Percentiles rank a stretch among this genome's conserved stretches.
phyloP scores from a whole-genome alignment of 164 flowering plant genomes.

The Tetracentron sinense region DNA sequence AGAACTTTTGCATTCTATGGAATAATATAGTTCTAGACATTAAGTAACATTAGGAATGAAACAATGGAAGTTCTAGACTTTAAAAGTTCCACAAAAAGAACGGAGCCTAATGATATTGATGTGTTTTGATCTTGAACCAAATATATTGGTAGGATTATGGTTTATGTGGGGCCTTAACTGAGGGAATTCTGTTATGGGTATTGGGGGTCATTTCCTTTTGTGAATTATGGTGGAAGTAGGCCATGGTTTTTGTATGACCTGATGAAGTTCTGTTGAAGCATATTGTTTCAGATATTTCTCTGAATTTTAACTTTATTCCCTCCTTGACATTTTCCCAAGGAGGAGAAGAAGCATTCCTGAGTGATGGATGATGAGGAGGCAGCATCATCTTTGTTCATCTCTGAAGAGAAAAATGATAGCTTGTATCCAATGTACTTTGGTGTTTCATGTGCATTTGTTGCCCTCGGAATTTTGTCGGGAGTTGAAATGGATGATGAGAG shows the following conservation, averaged over 20 bases:
- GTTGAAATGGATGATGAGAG: conserved; percentile 30
- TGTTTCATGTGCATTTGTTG: conserved; percentile 76
- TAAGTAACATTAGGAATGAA: too few relatives aligned
- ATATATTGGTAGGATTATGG: not conserved
- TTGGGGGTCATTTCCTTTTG: conserved; percentile 1
- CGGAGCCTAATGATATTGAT: conserved; percentile 14
- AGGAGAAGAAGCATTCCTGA: conserved; percentile 14
- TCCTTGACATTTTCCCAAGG: conserved; percentile 8
- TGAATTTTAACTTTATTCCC: conserved; percentile 1
- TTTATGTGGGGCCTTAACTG: too few relatives aligned
- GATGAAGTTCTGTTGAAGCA: not conserved
- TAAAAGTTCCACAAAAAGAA: too few relatives aligned
- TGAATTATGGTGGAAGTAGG: not conserved
- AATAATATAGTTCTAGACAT: too few relatives aligned
- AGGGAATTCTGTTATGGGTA: not conserved
- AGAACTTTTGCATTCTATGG: too few relatives aligned
- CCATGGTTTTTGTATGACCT: not conserved
- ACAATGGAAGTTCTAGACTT: too few relatives aligned
- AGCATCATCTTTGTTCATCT: conserved; percentile 19
- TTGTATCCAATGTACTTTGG: conserved; percentile 73
- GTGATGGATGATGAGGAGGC: conserved; percentile 48
- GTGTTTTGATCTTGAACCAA: conserved; percentile 5
- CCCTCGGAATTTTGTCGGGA: conserved; percentile 44
- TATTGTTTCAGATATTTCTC: not conserved
- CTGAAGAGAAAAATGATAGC: conserved; percentile 41